A percentile compares a stretch with the other conserved stretches of the same genome.
These are phyloP conservation scores for Neobulgaria alba DNA, from an alignment of 2,329 filamentous ascomycete genomes.

Conservation along the genomic window DNA sequence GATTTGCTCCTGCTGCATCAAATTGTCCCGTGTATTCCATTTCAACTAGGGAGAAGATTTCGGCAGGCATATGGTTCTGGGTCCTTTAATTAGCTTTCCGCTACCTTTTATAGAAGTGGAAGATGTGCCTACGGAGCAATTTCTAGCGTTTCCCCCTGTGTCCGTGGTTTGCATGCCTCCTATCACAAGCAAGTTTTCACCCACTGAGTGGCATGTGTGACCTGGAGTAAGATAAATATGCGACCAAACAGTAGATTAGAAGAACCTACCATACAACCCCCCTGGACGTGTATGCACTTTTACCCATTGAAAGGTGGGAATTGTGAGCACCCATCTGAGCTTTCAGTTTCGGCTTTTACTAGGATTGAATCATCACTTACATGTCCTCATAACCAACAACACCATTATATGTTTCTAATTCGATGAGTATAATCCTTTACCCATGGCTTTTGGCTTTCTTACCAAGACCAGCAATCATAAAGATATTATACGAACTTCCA, in stretches of 20 bases:
- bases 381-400: slow-evolving; percentile 4
- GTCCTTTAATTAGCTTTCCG: too few relatives aligned
- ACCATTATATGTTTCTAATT: slow-evolving; percentile 6
- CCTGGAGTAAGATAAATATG: neutral
- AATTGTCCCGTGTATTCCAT: slow-evolving; percentile 27
- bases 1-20: slow-evolving; percentile 17
- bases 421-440: neutral
- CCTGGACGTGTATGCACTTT: slow-evolving; percentile 3
- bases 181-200: slow-evolving; percentile 5
- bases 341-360: neutral
- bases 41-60: slow-evolving; percentile 15
- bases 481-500: slow-evolving; percentile 6
- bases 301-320: slow-evolving; percentile 8
- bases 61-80: slow-evolving; percentile 20
- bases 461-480: slow-evolving; percentile 7
- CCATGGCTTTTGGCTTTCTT: slow-evolving; percentile 1
- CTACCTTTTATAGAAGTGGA: too few relatives aligned
- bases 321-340: too few relatives aligned
- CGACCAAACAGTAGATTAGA: too few relatives aligned
- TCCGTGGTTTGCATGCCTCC: slow-evolving; percentile 6
- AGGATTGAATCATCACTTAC: neutral
- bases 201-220: slow-evolving; percentile 8
- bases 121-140: too few relatives aligned
- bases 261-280: slow-evolving; percentile 3
- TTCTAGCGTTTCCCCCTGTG: slow-evolving; percentile 1